A percentile compares a stretch with the other conserved stretches of the same genome.
Evolutionary conservation across 805 yeast genomes (phyloP).

Genomic region (Kodamaea hsintzibuensis): DNA sequence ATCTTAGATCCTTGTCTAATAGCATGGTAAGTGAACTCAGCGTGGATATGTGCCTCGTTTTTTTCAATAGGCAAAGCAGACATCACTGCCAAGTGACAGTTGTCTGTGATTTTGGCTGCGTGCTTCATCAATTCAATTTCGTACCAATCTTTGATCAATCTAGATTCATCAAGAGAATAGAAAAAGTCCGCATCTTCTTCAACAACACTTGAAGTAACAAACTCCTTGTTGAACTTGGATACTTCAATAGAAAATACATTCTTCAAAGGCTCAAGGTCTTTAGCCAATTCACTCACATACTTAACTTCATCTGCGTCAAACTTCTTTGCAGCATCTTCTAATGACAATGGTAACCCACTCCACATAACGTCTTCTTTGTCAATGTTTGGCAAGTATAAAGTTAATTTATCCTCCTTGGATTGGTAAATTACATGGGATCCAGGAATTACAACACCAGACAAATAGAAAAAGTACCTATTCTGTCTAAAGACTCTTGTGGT

Average conservation of each 20-base stretch:
- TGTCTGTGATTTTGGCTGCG: conserved; percentile 84
- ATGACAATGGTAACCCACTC: conserved; percentile 83
- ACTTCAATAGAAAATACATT: conserved; percentile 55
- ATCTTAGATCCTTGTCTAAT: conserved; percentile 89
- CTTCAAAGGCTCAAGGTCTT: conserved; percentile 30
- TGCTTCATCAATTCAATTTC: conserved; percentile 76
- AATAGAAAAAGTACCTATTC: conserved; percentile 84
- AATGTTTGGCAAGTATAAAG: conserved; percentile 77
- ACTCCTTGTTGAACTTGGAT: conserved; percentile 44
- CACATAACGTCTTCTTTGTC: conserved; percentile 93
- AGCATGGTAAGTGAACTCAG: conserved; percentile 92
- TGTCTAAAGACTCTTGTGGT: conserved; percentile 79
- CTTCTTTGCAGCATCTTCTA: conserved; percentile 60
- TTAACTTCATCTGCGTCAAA: conserved; percentile 84
- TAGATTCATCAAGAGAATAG: conserved; percentile 82
- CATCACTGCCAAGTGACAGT: conserved; percentile 90
- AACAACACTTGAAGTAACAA: conserved; percentile 34
- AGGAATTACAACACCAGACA: conserved; percentile 80
- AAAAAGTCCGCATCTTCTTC: conserved; percentile 49
- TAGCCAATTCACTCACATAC: conserved; percentile 53
- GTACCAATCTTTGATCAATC: conserved; percentile 79
- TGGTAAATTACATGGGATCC: conserved; percentile 70
- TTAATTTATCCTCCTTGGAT: conserved; percentile 52
- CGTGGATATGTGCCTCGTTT: conserved; percentile 91
- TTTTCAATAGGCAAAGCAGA: conserved; percentile 84